These are phyloP conservation scores for Termitomyces sp. DNA, from an alignment of 768 basidiomycete genomes.

Conservation along the genomic window DNA sequence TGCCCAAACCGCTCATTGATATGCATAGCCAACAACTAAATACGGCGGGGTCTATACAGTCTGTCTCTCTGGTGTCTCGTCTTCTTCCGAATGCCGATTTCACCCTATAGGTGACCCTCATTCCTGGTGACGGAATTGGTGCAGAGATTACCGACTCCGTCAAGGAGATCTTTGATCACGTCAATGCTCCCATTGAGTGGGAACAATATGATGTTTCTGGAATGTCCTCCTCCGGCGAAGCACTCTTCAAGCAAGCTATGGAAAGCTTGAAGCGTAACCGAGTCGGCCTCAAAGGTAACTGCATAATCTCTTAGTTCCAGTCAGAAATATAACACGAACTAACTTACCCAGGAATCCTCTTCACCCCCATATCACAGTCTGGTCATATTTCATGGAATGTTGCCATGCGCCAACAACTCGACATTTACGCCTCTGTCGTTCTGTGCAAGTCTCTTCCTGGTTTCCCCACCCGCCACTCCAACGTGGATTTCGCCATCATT, in stretches of 20 bases:
- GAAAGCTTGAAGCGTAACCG: slow-evolving; percentile 96
- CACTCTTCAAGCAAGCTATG: slow-evolving; percentile 96
- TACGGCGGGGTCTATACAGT: slow-evolving; percentile 93
- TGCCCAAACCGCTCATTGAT: slow-evolving; percentile 7
- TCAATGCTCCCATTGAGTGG: slow-evolving; percentile 99
- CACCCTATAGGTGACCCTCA: slow-evolving; percentile 77
- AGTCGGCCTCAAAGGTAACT: slow-evolving; percentile 93
- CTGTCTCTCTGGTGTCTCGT: slow-evolving; percentile 21
- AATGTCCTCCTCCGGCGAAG: slow-evolving; percentile 90
- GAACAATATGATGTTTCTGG: slow-evolving; percentile 98
- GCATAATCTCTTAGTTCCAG: neutral
- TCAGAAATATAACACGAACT: neutral
- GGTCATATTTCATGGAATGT: slow-evolving; percentile 99
- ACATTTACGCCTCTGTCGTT: slow-evolving; percentile 98
- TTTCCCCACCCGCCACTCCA: slow-evolving; percentile 90
- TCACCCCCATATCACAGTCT: slow-evolving; percentile 93
- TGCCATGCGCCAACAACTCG: slow-evolving; percentile 98
- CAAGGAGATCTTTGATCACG: slow-evolving; percentile 96
- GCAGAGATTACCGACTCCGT: slow-evolving; percentile 97
- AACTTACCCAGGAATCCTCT: slow-evolving; percentile 76
- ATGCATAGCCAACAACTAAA: slow-evolving; percentile 70
- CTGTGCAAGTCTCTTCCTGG: slow-evolving; percentile 98
- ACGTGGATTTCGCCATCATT: slow-evolving; percentile 98
- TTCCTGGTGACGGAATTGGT: slow-evolving; percentile 97
- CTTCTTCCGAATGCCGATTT: slow-evolving; percentile 17